Percentiles rank a stretch among this genome's conserved stretches.
These are phyloP conservation scores for Ustilago shanxiensis DNA, from an alignment of 1,284 basidiomycete genomes.

Conservation along the genomic window DNA sequence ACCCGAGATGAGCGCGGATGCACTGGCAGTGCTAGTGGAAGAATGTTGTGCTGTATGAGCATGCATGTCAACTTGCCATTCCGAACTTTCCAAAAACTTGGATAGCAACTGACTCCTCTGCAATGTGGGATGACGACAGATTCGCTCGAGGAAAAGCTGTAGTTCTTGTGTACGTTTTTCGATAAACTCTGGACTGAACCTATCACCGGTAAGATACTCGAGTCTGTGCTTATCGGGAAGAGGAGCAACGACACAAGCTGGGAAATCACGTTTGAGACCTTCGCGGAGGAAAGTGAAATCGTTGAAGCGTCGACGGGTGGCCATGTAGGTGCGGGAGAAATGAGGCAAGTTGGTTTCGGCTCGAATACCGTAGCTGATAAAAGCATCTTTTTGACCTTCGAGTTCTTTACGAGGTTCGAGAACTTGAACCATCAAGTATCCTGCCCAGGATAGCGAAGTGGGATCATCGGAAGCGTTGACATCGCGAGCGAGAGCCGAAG, in stretches of 20 bases:
- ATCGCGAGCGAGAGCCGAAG: slow-evolving; percentile 26
- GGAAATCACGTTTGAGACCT: slow-evolving; percentile 89
- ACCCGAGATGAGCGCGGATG: slow-evolving; percentile 23
- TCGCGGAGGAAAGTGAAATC: slow-evolving; percentile 96
- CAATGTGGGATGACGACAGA: slow-evolving; percentile 92
- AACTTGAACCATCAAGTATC: slow-evolving; percentile 76
- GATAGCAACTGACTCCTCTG: slow-evolving; percentile 88
- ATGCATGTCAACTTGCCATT: slow-evolving; percentile 79
- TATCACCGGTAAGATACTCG: slow-evolving; percentile 90
- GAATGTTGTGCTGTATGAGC: slow-evolving; percentile 56
- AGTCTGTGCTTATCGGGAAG: slow-evolving; percentile 97
- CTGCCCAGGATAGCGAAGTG: slow-evolving; percentile 55
- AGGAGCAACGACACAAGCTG: slow-evolving; percentile 94
- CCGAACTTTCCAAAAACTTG: slow-evolving; percentile 93
- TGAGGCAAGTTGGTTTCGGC: slow-evolving; percentile 87
- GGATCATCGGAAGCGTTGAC: slow-evolving; percentile 28
- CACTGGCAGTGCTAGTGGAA: slow-evolving; percentile 18
- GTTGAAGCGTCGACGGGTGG: slow-evolving; percentile 88
- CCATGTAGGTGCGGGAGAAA: slow-evolving; percentile 76
- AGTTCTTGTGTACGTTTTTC: slow-evolving; percentile 89
- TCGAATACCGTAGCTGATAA: slow-evolving; percentile 91
- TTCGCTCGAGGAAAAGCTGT: slow-evolving; percentile 89
- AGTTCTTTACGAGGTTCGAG: slow-evolving; percentile 94
- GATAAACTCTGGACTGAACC: slow-evolving; percentile 96
- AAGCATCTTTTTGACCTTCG: slow-evolving; percentile 88